A percentile compares a stretch with the other conserved stretches of the same genome.
These are phyloP conservation scores for Termitomyces sp. DNA, from an alignment of 768 basidiomycete species.

Conservation along the genomic window DNA sequence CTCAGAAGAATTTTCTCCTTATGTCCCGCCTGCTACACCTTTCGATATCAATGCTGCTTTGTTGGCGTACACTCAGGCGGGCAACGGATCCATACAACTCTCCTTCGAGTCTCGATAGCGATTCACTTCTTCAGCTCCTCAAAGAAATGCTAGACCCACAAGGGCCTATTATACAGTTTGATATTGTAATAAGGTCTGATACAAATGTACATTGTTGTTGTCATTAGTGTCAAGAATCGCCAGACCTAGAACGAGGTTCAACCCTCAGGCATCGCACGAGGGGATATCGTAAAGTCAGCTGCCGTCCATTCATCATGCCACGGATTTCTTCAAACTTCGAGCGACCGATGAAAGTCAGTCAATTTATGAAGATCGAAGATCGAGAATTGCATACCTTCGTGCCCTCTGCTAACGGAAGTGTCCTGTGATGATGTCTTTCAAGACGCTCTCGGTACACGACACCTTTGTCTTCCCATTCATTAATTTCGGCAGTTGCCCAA, in stretches of 20 bases:
- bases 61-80: neutral
- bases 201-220: neutral
- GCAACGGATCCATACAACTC: neutral
- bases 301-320: conserved; percentile 60
- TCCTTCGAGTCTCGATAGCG: neutral
- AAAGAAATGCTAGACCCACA: neutral
- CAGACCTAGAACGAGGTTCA: conserved; percentile 39
- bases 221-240: conserved; percentile 33
- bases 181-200: conserved; percentile 6
- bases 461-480: conserved; percentile 60
- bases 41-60: conserved; percentile 14
- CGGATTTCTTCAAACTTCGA: conserved; percentile 70
- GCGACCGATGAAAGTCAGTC: neutral
- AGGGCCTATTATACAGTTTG: conserved; percentile 5
- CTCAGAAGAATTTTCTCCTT: conserved; percentile 1
- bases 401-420: conserved; percentile 70
- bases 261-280: conserved; percentile 46
- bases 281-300: conserved; percentile 66
- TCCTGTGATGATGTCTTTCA: conserved; percentile 62
- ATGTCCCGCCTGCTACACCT: conserved; percentile 1
- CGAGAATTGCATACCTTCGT: conserved; percentile 48
- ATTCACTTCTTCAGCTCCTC: neutral
- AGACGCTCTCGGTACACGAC: conserved; percentile 59
- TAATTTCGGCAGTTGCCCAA: conserved; percentile 59
- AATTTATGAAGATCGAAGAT: neutral